Evolutionary conservation across 805 yeast species (phyloP).

Genomic region (Lipomyces spencermartinsiae): DNA sequence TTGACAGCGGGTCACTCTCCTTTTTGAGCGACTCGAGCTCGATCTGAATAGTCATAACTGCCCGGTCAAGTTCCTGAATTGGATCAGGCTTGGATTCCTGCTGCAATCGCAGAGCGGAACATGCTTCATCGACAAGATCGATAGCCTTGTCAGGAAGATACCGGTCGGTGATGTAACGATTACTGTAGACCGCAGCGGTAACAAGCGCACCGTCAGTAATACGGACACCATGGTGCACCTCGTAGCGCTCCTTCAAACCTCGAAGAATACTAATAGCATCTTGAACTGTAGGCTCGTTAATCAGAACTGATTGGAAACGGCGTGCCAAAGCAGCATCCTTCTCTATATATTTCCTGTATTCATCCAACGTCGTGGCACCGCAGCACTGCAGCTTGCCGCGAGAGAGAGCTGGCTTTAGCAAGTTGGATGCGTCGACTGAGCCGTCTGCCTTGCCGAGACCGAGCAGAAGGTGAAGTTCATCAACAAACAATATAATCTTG

Average conservation of each 20-base stretch:
- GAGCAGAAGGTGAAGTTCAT: constrained; percentile 85
- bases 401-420: constrained; percentile 91
- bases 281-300: constrained; percentile 86
- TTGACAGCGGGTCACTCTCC: constrained; percentile 84
- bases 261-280: constrained; percentile 91
- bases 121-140: constrained; percentile 95
- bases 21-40: constrained; percentile 93
- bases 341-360: constrained; percentile 89
- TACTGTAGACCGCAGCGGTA: constrained; percentile 88
- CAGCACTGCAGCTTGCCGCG: constrained; percentile 91
- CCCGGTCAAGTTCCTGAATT: constrained; percentile 84
- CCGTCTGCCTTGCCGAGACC: constrained; percentile 96
- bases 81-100: constrained; percentile 98
- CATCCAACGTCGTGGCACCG: constrained; percentile 96
- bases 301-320: constrained; percentile 86
- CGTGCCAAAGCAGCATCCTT: constrained; percentile 96
- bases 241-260: constrained; percentile 92
- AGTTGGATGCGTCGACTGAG: constrained; percentile 91
- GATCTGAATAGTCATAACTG: constrained; percentile 90
- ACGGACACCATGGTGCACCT: constrained; percentile 97
- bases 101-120: constrained; percentile 91
- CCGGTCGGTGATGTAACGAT: constrained; percentile 89
- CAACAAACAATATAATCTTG: constrained; percentile 79
- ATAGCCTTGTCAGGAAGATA: constrained; percentile 96
- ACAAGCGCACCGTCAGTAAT: constrained; percentile 91